Evolutionary conservation across 768 basidiomycete genomes (phyloP).

Genomic region (Russula sp.): DNA sequence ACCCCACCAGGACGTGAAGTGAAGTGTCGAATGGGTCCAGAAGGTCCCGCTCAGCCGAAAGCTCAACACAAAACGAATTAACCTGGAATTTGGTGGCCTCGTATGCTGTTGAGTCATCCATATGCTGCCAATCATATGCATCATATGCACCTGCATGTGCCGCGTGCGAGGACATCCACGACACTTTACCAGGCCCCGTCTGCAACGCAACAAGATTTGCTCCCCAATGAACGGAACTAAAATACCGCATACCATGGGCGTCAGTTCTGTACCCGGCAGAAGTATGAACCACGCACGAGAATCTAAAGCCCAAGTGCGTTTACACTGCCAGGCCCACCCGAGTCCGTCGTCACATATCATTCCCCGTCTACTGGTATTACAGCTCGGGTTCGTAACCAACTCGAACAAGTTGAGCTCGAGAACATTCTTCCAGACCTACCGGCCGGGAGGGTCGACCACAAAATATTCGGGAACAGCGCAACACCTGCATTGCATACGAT

Average conservation of each 20-base stretch:
- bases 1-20: slow-evolving; percentile 67
- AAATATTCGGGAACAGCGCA: slow-evolving; percentile 46
- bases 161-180: too few relatives aligned
- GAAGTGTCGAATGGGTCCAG: slow-evolving; percentile 45
- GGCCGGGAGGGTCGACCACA: slow-evolving; percentile 38
- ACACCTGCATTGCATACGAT: slow-evolving; percentile 80
- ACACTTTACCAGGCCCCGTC: slow-evolving; percentile 45
- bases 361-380: slow-evolving; percentile 50
- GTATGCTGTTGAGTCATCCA: slow-evolving; percentile 53
- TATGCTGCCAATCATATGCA: slow-evolving; percentile 64
- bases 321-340: slow-evolving; percentile 81
- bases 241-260: background rate
- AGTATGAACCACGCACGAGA: slow-evolving; percentile 44
- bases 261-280: background rate
- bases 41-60: slow-evolving; percentile 39
- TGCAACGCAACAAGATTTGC: slow-evolving; percentile 42
- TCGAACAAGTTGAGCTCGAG: slow-evolving; percentile 31
- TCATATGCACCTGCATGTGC: slow-evolving; percentile 49
- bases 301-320: slow-evolving; percentile 76
- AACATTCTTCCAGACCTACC: slow-evolving; percentile 36
- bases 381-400: slow-evolving; percentile 48
- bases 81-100: slow-evolving; percentile 71
- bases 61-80: slow-evolving; percentile 41
- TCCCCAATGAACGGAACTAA: slow-evolving; percentile 59
- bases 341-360: slow-evolving; percentile 59